phyloP scores from a whole-genome alignment of 1,139 yeast species.

The Diutina pseudorugosa region DNA sequence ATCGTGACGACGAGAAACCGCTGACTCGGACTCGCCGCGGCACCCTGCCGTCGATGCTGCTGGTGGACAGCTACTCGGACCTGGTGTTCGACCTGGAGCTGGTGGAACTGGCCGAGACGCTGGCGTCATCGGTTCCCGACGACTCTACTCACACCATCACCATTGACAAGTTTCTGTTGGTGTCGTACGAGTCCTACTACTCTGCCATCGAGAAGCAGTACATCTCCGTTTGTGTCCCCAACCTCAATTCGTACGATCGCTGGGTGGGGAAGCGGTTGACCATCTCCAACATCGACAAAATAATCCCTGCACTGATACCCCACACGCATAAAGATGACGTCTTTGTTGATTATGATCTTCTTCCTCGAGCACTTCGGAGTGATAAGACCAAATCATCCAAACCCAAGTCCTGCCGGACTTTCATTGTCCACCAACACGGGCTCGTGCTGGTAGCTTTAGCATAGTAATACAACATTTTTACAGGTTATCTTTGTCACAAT shows the following conservation, averaged over 20 bases:
- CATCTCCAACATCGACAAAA: slow-evolving; percentile 18
- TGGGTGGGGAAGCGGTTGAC: slow-evolving; percentile 25
- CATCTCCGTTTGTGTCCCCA: slow-evolving; percentile 28
- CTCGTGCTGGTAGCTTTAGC: slow-evolving; percentile 3
- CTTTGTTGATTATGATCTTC: slow-evolving; percentile 12
- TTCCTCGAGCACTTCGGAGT: slow-evolving; percentile 4
- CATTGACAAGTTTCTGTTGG: slow-evolving; percentile 13
- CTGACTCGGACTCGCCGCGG: neutral
- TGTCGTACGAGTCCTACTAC: slow-evolving; percentile 16
- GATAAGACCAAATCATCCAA: neutral
- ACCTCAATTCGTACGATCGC: slow-evolving; percentile 26
- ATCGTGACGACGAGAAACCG: neutral
- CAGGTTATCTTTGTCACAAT: neutral
- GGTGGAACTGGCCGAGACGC: neutral
- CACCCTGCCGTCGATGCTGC: neutral
- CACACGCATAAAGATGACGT: slow-evolving; percentile 7
- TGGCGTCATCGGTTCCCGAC: neutral
- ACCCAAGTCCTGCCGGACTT: neutral
- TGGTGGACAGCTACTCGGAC: neutral
- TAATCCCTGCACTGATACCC: slow-evolving; percentile 10
- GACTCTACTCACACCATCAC: neutral
- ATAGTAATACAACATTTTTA: neutral
- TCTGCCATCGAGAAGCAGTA: slow-evolving; percentile 23
- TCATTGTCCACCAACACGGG: slow-evolving; percentile 1
- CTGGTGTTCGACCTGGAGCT: neutral